Evolutionary conservation across 1,284 basidiomycete genomes (phyloP).

Genomic region (Sporisorium reilianum): DNA sequence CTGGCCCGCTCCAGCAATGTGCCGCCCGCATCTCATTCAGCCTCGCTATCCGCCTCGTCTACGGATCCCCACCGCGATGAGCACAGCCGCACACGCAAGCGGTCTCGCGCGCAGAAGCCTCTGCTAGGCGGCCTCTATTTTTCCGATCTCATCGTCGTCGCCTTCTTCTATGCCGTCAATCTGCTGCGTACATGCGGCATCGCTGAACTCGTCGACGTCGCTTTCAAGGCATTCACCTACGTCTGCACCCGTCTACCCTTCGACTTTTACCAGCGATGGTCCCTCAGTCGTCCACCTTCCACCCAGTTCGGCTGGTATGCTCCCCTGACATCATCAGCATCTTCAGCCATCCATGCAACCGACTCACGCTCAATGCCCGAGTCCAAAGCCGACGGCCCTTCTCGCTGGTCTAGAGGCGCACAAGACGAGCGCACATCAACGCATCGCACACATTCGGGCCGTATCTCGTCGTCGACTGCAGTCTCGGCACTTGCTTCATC

Average conservation of each 20-base stretch:
- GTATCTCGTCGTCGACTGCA: constrained; percentile 12
- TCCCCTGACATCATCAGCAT: constrained; percentile 3
- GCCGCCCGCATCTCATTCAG: background rate
- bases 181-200: constrained; percentile 59
- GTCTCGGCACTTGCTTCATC: constrained; percentile 6
- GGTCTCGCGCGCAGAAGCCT: constrained; percentile 28
- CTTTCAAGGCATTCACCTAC: constrained; percentile 54
- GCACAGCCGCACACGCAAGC: constrained; percentile 18
- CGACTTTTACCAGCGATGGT: constrained; percentile 56
- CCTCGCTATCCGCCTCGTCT: constrained; percentile 5
- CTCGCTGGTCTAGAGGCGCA: background rate
- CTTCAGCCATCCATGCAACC: background rate
- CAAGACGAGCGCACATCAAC: background rate
- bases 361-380: background rate
- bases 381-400: background rate
- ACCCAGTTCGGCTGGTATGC: constrained; percentile 14
- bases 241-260: constrained; percentile 45
- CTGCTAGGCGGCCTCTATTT: constrained; percentile 65
- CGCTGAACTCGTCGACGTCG: constrained; percentile 63
- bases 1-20: constrained; percentile 2
- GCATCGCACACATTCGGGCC: background rate
- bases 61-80: constrained; percentile 12
- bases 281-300: constrained; percentile 38
- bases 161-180: constrained; percentile 59
- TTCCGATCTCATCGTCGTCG: constrained; percentile 64